These are phyloP conservation scores for Aureobasidium vineae DNA, from an alignment of 2,329 filamentous ascomycete species.

Conservation along the genomic window DNA sequence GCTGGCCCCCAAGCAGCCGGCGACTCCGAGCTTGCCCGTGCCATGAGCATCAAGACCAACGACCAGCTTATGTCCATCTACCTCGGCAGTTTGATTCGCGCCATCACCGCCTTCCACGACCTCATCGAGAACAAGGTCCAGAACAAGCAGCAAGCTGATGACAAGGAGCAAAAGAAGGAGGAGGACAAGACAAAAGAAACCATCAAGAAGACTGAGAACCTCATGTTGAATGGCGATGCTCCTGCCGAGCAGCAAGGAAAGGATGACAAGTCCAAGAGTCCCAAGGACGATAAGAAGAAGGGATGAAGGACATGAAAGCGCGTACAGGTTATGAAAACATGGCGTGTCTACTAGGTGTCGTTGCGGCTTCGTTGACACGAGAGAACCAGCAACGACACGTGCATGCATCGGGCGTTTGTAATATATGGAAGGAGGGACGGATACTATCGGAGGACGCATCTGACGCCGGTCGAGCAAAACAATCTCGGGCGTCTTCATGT, in stretches of 20 bases:
- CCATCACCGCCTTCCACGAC: conserved; percentile 98
- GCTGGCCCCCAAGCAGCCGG: conserved; percentile 58
- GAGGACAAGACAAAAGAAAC: conserved; percentile 56
- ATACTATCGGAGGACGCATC: conserved; percentile 14
- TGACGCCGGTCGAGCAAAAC: not conserved
- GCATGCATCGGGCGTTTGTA: conserved; percentile 25
- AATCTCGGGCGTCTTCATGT: not conserved
- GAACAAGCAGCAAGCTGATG: conserved; percentile 94
- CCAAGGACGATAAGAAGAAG: conserved; percentile 52
- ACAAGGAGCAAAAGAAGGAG: conserved; percentile 81
- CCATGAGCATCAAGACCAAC: conserved; percentile 99
- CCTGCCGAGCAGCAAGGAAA: conserved; percentile 46
- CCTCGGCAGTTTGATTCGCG: conserved; percentile 90
- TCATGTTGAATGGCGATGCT: conserved; percentile 55
- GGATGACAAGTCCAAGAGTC: conserved; percentile 45
- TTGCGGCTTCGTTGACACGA: not conserved
- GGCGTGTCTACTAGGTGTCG: not conserved
- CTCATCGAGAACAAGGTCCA: conserved; percentile 99
- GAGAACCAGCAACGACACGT: not conserved
- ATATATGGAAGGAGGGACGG: conserved; percentile 11
- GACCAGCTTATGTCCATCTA: conserved; percentile 99
- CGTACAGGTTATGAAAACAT: conserved; percentile 11
- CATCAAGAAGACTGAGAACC: conserved; percentile 61
- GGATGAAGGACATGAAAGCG: conserved; percentile 26
- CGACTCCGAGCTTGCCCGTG: conserved; percentile 85